Evolutionary conservation across 23 red algal genomes (phyloP).

Genomic region (Pyropia yezoensis): DNA sequence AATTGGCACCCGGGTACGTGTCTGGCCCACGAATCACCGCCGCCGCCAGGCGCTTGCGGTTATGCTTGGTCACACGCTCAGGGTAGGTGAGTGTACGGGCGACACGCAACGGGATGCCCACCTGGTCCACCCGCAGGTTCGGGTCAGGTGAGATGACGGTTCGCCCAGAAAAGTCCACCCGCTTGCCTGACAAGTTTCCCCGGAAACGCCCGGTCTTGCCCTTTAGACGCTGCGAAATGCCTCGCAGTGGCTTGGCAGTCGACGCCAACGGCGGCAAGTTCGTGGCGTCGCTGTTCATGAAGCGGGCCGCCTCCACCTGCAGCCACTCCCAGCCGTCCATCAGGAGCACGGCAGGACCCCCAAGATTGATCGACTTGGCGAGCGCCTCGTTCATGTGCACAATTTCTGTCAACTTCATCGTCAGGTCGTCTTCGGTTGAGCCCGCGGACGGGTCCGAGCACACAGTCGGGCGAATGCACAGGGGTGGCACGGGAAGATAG

Average conservation of each 20-base stretch:
- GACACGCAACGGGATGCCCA: slow-evolving; percentile 78
- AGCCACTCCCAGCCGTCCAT: slow-evolving; percentile 87
- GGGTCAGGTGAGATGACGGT: slow-evolving; percentile 99
- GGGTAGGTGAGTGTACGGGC: slow-evolving; percentile 71
- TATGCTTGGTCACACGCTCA: slow-evolving; percentile 80
- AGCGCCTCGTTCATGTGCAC: slow-evolving; percentile 66
- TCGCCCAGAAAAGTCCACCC: slow-evolving; percentile 89
- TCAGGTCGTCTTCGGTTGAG: slow-evolving; percentile 94
- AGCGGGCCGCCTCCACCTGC: slow-evolving; percentile 66
- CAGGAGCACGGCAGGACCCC: slow-evolving; percentile 31
- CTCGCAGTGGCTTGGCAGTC: slow-evolving; percentile 53
- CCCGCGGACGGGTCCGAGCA: slow-evolving; percentile 75
- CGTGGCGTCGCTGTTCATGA: slow-evolving; percentile 76
- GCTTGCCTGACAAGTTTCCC: slow-evolving; percentile 90
- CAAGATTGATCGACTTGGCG: slow-evolving; percentile 49
- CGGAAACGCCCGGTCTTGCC: slow-evolving; percentile 94
- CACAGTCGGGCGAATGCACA: slow-evolving; percentile 90
- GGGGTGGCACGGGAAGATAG: slow-evolving; percentile 83
- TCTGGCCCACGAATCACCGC: slow-evolving; percentile 67
- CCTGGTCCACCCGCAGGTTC: slow-evolving; percentile 81
- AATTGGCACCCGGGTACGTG: slow-evolving; percentile 85
- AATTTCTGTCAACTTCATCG: slow-evolving; percentile 84
- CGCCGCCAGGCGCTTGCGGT: slow-evolving; percentile 47
- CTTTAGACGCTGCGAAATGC: slow-evolving; percentile 77
- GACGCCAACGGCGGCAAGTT: slow-evolving; percentile 43